A percentile compares a stretch with the other conserved stretches of the same genome.
Conservation (phyloP, 495 filamentous ascomycete species). For the Halenospora varia region DNA sequence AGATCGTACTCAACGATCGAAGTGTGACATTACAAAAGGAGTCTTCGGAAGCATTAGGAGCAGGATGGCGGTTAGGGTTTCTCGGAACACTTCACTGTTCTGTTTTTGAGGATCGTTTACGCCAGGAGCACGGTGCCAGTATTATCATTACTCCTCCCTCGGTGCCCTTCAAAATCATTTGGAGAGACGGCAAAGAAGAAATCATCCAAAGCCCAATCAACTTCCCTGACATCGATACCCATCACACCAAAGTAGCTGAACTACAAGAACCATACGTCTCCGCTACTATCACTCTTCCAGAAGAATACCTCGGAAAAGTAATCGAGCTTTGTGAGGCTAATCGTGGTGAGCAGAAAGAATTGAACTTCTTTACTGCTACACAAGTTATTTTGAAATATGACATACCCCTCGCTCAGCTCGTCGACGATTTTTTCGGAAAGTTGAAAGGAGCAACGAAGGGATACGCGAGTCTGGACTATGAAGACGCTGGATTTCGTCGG, state of each 20-base stretch:
- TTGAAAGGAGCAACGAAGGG: conserved; percentile 79
- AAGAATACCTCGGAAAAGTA: conserved; percentile 88
- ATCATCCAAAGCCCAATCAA: conserved; percentile 80
- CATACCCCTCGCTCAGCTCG: conserved; percentile 79
- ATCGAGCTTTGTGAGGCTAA: conserved; percentile 94
- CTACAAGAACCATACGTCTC: conserved; percentile 83
- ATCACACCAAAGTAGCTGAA: conserved; percentile 53
- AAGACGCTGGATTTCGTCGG: conserved; percentile 83
- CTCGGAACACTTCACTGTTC: conserved; percentile 96
- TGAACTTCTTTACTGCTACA: conserved; percentile 88
- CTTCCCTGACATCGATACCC: conserved; percentile 73
- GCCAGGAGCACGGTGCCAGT: conserved; percentile 89
- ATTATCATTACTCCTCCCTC: conserved; percentile 97
- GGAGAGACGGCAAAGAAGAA: conserved; percentile 64
- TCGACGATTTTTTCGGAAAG: conserved; percentile 97
- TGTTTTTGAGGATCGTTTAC: conserved; percentile 94
- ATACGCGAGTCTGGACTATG: conserved; percentile 84
- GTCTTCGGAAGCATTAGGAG: conserved; percentile 85
- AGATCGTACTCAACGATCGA: conserved; percentile 89
- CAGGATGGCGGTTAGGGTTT: conserved; percentile 92
- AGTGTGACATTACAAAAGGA: conserved; percentile 93
- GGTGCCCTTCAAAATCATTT: conserved; percentile 84
- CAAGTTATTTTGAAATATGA: conserved; percentile 96
- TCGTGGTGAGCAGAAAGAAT: conserved; percentile 76
- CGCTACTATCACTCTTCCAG: conserved; percentile 84